A percentile compares a stretch with the other conserved stretches of the same genome.
phyloP scores from a whole-genome alignment of 345 rosid species.

The Syzygium oleosum region DNA sequence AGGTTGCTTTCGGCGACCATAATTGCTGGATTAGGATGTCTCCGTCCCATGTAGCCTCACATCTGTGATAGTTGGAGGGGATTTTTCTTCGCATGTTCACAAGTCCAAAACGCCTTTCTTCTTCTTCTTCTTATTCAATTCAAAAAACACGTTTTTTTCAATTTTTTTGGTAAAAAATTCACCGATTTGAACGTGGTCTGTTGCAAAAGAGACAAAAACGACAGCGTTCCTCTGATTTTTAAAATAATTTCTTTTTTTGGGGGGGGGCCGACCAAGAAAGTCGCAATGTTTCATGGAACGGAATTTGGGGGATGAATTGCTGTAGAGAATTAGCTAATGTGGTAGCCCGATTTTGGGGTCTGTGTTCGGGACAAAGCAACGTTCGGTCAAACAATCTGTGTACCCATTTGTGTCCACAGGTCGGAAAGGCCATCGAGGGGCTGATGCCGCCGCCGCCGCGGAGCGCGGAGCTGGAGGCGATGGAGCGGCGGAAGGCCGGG shows the following conservation, averaged over 20 bases:
- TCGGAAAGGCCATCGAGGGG: slow-evolving; percentile 56
- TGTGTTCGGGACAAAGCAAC: neutral
- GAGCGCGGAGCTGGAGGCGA: slow-evolving; percentile 46
- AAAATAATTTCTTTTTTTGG: neutral
- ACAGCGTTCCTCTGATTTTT: neutral
- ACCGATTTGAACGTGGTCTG: neutral
- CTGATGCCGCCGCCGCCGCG: slow-evolving; percentile 53
- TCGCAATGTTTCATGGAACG: neutral
- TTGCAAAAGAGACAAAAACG: neutral
- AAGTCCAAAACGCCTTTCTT: neutral
- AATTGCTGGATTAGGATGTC: neutral
- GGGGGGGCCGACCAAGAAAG: neutral
- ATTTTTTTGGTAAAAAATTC: neutral
- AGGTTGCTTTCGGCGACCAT: neutral
- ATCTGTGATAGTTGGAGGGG: neutral
- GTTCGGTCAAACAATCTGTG: slow-evolving; percentile 12
- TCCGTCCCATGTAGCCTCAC: neutral
- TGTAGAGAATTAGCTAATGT: neutral
- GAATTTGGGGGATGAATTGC: neutral
- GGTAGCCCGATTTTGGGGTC: neutral
- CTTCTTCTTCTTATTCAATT: neutral
- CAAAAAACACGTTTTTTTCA: neutral
- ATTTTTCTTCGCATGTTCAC: neutral
- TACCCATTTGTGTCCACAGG: slow-evolving; percentile 44
- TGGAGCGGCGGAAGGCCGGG: slow-evolving; percentile 40